Evolutionary conservation across 148 eudicot species (phyloP).

Genomic region (Drosera capensis): DNA sequence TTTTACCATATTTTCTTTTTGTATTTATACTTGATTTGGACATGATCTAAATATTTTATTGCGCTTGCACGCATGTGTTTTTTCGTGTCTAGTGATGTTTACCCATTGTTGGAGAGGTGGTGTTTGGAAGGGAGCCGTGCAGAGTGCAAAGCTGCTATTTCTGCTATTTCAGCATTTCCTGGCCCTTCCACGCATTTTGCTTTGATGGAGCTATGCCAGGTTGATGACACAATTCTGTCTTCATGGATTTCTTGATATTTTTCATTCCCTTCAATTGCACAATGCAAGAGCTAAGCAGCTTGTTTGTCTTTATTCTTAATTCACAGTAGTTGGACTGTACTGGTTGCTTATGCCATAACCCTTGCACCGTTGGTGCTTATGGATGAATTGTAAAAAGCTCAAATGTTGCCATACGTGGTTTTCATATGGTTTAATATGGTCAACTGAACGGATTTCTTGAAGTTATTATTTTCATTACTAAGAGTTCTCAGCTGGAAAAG

Average conservation of each 20-base stretch:
- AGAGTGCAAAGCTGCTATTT: conserved; percentile 69
- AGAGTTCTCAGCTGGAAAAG: no score
- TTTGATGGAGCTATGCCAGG: conserved; percentile 51
- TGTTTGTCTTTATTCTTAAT: no score
- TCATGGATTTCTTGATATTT: background rate
- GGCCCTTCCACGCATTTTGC: conserved; percentile 30
- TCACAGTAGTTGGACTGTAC: no score
- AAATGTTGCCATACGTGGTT: no score
- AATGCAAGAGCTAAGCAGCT: no score
- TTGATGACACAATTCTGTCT: conserved; percentile 4
- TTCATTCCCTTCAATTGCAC: background rate
- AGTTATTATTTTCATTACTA: no score
- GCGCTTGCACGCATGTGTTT: background rate
- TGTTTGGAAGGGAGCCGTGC: conserved; percentile 79
- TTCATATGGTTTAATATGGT: no score
- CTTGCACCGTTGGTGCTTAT: no score
- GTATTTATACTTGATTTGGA: background rate
- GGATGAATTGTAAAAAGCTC: no score
- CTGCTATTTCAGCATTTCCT: conserved; percentile 43
- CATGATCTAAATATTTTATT: background rate
- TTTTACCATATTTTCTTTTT: background rate
- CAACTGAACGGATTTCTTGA: no score
- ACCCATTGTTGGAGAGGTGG: conserved; percentile 55
- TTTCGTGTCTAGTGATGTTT: conserved; percentile 49
- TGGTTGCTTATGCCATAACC: no score